Evolutionary conservation across 179 eudicot genomes (phyloP).

Genomic region (Silene noctiflora): DNA sequence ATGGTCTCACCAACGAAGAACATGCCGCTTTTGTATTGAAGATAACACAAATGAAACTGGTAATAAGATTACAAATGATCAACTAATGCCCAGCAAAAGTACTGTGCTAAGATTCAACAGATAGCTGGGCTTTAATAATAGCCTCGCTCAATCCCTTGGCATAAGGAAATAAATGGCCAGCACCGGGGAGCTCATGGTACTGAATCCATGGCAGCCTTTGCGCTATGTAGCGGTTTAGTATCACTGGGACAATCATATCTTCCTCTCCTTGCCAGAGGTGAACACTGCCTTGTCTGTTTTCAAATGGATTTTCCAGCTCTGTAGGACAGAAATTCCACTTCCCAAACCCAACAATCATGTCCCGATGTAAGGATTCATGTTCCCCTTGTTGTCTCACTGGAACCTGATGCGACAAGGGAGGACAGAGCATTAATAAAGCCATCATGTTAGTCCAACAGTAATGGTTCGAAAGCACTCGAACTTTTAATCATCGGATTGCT

Average conservation of each 20-base stretch:
- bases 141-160: not conserved
- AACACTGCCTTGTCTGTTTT: slow-evolving; percentile 32
- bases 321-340: slow-evolving; percentile 44
- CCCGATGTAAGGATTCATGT: slow-evolving; percentile 34
- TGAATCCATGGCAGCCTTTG: not conserved
- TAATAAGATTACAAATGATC: too few species aligned
- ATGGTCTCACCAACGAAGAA: too few species aligned
- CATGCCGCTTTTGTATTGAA: too few species aligned
- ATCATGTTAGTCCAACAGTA: not conserved
- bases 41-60: too few species aligned
- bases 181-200: not conserved
- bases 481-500: not conserved
- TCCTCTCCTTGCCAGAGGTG: slow-evolving; percentile 53
- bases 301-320: slow-evolving; percentile 36
- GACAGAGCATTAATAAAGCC: not conserved
- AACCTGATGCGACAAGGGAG: slow-evolving; percentile 7
- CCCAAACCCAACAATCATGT: slow-evolving; percentile 42
- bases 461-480: not conserved
- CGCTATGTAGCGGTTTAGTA: not conserved
- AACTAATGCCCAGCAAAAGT: too few species aligned
- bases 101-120: not conserved
- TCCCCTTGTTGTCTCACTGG: slow-evolving; percentile 47
- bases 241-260: slow-evolving; percentile 34
- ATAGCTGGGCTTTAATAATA: not conserved
- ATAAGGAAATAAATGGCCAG: not conserved